phyloP scores from a whole-genome alignment of 257 asterid genomes.

The Asclepias syriaca region DNA sequence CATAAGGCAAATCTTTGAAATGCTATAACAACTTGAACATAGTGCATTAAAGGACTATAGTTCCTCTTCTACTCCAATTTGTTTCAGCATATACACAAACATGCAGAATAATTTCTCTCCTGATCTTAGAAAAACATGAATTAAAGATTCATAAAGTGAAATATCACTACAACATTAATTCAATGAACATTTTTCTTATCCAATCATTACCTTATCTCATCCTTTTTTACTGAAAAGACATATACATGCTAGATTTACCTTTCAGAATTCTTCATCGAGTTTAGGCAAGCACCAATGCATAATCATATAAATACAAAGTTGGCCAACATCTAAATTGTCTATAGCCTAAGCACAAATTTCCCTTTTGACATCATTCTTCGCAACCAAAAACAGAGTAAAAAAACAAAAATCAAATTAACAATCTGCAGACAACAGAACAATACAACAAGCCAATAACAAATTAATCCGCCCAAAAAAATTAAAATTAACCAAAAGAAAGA shows the following conservation, averaged over 20 bases:
- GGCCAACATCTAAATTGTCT: background rate
- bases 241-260: background rate
- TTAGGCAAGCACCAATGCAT: background rate
- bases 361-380: too few species aligned
- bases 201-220: background rate
- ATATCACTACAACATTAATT: background rate
- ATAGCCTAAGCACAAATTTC: background rate
- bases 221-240: background rate
- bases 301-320: background rate
- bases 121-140: background rate
- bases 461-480: background rate
- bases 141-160: too few species aligned
- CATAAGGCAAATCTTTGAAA: background rate
- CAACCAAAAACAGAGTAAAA: too few species aligned
- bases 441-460: background rate
- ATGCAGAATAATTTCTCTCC: background rate
- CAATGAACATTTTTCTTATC: background rate
- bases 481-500: background rate
- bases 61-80: too few species aligned
- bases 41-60: background rate
- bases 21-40: background rate
- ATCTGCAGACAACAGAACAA: background rate
- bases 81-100: background rate
- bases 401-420: background rate
- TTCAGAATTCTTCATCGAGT: background rate